Evolutionary conservation across 441 rosid genomes (phyloP), one percentile per base, ranked within the genome.

Genomic region (Metrosideros polymorpha): DNA sequence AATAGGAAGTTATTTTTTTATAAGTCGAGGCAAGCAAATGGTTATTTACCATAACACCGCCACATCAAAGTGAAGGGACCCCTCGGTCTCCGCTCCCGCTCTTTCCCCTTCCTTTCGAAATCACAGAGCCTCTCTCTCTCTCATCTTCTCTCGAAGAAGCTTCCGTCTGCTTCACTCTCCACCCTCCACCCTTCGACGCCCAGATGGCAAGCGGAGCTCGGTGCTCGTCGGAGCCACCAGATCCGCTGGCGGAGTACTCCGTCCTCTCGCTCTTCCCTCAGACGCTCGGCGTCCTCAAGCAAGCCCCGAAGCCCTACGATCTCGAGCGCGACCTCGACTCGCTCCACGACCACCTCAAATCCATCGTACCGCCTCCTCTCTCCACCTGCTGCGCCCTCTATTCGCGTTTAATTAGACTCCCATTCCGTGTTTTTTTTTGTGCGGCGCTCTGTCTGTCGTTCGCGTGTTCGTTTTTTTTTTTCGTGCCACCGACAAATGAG

Each of bases 191-290:
- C n/a, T 49, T 30, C 47, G 61, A 25, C 25, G 25, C 35, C 17
- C 15, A 32, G 42, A 43, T 57, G 83, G 43, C 5, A 79, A 52
- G 29, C 35, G 82, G 17, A 51, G 22, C 52, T 50, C 52, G n/a
- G n/a, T n/a, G n/a, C 5, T 47, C 6, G 35, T 82, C 91, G 43
- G 83, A 56, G 29, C 53, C 86, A 76, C 84, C 89, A 43, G 96
- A 93, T 93, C 96, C 98, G 10, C 90, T 97, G 10, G 91, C 83
- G 29, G 87, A 82, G 59, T 93, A 91, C 86, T 89, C 88, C 7
- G 95, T 93, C 18, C 91, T 94, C 53, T 87, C 98, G 30, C 93
- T 95, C 86, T 94, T 94, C 82, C 92, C 92, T 59, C 92, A 94
- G 19, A 92, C 96, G 3, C 89, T 96, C 19, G 89, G 93, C 45